Evolutionary conservation across 441 rosid species (phyloP).

Genomic region (Metrosideros polymorpha): DNA sequence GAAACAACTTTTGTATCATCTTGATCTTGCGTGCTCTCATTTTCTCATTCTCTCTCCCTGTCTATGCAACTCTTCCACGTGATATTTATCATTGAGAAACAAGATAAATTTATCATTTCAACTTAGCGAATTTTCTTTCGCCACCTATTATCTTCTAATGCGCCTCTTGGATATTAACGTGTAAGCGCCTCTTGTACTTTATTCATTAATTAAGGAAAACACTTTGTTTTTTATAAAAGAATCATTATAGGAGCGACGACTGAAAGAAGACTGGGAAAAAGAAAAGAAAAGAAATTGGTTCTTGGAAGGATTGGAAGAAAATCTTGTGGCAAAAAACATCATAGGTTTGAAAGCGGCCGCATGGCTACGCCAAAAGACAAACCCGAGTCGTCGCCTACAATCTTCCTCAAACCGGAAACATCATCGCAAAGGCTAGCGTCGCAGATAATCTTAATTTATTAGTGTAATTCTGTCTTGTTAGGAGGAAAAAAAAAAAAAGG

Average conservation of each 20-base stretch:
- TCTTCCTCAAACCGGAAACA: neutral
- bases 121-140: no score
- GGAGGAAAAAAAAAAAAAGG: neutral
- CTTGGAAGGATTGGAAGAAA: no score
- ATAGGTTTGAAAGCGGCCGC: neutral
- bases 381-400: neutral
- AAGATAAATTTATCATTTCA: neutral
- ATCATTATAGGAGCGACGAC: no score
- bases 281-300: no score
- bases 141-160: no score
- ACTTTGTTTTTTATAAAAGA: no score
- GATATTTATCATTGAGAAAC: accelerated
- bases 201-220: no score
- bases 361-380: neutral
- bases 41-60: neutral
- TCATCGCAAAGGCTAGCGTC: neutral
- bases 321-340: neutral
- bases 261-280: no score
- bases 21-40: neutral
- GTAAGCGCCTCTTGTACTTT: neutral
- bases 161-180: no score
- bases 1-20: neutral
- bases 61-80: neutral
- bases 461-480: neutral
- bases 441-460: neutral